Conservation (phyloP, 345 rosid genomes). For the Syzygium aromaticum region DNA sequence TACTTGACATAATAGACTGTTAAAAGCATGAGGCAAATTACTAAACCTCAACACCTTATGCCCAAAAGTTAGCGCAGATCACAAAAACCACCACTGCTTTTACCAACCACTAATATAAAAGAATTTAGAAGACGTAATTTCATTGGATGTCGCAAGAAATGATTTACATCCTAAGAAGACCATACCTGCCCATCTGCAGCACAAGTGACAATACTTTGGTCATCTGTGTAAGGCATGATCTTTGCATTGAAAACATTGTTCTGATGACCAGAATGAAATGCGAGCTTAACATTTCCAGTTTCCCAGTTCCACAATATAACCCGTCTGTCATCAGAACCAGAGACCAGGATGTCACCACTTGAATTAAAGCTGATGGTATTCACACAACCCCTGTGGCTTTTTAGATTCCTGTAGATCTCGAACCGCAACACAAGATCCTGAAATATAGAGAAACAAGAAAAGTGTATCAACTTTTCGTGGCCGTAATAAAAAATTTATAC, state of each 20-base stretch:
- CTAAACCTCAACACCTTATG: background rate
- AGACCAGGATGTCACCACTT: conserved; percentile 51
- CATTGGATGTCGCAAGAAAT: background rate
- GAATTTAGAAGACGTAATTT: background rate
- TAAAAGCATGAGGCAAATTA: background rate
- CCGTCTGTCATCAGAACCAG: conserved; percentile 84
- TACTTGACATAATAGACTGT: background rate
- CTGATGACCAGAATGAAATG: conserved; percentile 62
- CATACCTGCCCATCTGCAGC: conserved; percentile 93
- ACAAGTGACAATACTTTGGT: conserved; percentile 75
- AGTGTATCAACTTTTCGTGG: background rate
- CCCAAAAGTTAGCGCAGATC: background rate
- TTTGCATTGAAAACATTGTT: conserved; percentile 83
- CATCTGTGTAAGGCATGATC: conserved; percentile 73
- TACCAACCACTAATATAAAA: background rate
- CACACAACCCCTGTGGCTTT: conserved; percentile 73
- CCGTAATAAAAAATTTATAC: background rate
- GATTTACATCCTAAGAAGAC: background rate
- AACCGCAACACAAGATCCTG: conserved; percentile 78
- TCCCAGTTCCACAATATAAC: conserved; percentile 82
- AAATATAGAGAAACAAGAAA: background rate
- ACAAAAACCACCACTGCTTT: background rate
- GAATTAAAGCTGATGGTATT: conserved; percentile 70
- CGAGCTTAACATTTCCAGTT: conserved; percentile 44
- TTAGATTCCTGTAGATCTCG: conserved; percentile 44